Conservation (phyloP, 2,329 filamentous ascomycete species). For the Penicillium palitans region DNA sequence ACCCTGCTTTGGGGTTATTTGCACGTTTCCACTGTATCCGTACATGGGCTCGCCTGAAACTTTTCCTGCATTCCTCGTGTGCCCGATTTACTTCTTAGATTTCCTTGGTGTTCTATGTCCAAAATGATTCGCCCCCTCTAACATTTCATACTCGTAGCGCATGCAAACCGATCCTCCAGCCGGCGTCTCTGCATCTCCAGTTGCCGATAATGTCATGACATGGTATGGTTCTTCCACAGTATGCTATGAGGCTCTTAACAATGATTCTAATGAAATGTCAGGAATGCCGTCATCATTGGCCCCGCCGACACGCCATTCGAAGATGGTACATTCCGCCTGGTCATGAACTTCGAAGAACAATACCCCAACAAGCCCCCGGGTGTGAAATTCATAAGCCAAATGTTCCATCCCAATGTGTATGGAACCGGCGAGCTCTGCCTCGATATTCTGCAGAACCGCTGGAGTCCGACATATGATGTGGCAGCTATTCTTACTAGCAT, state of each 20-base stretch:
- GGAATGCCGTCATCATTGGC: slow-evolving; percentile 98
- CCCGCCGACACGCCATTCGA: slow-evolving; percentile 97
- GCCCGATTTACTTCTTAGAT: background rate
- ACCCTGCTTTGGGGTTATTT: background rate
- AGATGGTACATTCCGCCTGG: slow-evolving; percentile 93
- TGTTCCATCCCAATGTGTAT: slow-evolving; percentile 99
- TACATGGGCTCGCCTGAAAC: background rate
- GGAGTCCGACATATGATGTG: slow-evolving; percentile 98
- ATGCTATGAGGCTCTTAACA: background rate
- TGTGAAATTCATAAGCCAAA: slow-evolving; percentile 97
- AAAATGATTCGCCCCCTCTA: slow-evolving; percentile 14
- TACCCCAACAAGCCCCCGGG: slow-evolving; percentile 98
- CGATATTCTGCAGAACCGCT: slow-evolving; percentile 95
- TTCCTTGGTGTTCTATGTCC: background rate
- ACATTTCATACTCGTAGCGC: slow-evolving; percentile 58
- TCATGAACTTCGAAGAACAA: slow-evolving; percentile 99
- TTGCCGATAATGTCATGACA: slow-evolving; percentile 59
- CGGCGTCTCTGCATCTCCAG: slow-evolving; percentile 91
- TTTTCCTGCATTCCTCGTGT: background rate
- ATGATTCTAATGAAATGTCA: slow-evolving; percentile 41
- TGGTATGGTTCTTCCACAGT: slow-evolving; percentile 28
- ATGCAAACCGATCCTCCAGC: slow-evolving; percentile 99
- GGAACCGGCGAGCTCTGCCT: slow-evolving; percentile 93
- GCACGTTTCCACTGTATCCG: background rate
- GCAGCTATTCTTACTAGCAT: slow-evolving; percentile 96